A percentile compares a stretch with the other conserved stretches of the same genome.
Evolutionary conservation across 768 basidiomycete species (phyloP).

Genomic region (Amanita thiersii): DNA sequence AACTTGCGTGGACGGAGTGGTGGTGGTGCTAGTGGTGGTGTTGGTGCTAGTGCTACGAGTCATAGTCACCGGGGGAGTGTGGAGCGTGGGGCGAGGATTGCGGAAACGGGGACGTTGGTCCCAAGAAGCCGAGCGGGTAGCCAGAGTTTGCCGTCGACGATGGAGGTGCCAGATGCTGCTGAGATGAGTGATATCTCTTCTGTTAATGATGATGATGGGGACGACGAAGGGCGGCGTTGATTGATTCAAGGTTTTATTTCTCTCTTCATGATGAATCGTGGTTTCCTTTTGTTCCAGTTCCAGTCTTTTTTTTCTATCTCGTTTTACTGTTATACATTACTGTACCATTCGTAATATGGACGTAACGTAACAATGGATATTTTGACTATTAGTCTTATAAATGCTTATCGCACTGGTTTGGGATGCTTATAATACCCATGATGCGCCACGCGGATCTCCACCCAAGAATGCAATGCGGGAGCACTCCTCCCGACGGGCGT

Average conservation of each 20-base stretch:
- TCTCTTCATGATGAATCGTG: too few species aligned
- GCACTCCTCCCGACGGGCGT: too few species aligned
- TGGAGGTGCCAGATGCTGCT: slow-evolving; percentile 21
- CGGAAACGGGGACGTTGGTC: slow-evolving; percentile 54
- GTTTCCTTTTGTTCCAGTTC: too few species aligned
- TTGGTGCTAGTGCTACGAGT: too few species aligned
- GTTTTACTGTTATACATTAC: slow-evolving; percentile 8
- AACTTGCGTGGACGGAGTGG: slow-evolving; percentile 24
- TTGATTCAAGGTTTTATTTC: too few species aligned
- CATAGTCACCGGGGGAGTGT: slow-evolving; percentile 48
- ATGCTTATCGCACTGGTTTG: background rate
- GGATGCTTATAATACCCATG: too few species aligned
- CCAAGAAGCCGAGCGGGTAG: slow-evolving; percentile 42
- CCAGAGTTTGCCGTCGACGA: slow-evolving; percentile 26
- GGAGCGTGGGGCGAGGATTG: slow-evolving; percentile 56
- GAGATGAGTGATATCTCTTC: slow-evolving; percentile 14
- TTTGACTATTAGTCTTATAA: slow-evolving; percentile 8
- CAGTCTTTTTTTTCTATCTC: slow-evolving; percentile 1
- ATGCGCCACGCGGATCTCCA: too few species aligned
- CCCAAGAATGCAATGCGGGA: too few species aligned
- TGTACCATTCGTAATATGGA: slow-evolving; percentile 7
- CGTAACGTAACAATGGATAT: slow-evolving; percentile 8
- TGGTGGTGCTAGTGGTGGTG: too few species aligned
- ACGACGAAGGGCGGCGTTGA: too few species aligned
- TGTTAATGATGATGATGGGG: background rate